Base-by-base conservation (phyloP, 2,329 filamentous ascomycete genomes). In the Fusarium xyrophilum region DNA sequence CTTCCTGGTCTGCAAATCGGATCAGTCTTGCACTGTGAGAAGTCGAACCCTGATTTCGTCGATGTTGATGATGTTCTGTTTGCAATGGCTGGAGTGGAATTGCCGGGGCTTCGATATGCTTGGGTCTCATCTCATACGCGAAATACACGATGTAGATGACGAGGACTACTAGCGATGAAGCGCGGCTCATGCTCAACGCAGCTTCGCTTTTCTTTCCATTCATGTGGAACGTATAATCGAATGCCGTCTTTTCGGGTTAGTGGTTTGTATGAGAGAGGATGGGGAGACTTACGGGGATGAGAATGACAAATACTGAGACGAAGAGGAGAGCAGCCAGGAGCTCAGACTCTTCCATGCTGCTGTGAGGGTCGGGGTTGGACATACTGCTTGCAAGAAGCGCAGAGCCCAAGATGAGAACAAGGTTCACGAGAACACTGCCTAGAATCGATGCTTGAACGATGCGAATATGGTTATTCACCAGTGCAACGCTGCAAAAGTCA, bases 401-500 rank as follows among this genome's bases (percentile, higher is more conserved):
- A 86, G 92, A 92, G 65, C 91, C 91, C 50, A 93, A 82, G 68
- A 93, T 93, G 40, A 93, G 82, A 7, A 93, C 81, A 47, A 93
- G 77, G 72, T 93, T 93, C 57, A 91, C 89, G n/a, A 93, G 81
- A 58, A 93, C 91, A 3, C 91, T 93, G 23, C 91, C 91, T 19
- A 93, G 82, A 40, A 93, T 82, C 0, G 91, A 92, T 10, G 91
- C 91, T 76, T 93, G 90, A 21, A 93, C 91, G 62, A 93, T 90
- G 30, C 87, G 84, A 50, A 93, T 91, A 74, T 93, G 89, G 74
- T 91, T 83, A 77, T 83, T 81, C 46, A 76, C 75, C 35, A 83
- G 71, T 1, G 81, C 80, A 51, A 82, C 88, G 67, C 88, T 89
- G 73, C 5, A 7, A 11, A 36, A 32, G 65, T 77, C 42, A 76